These are phyloP conservation scores for Phytopythium sindhum DNA, from an alignment of 352 stramenopile genomes.

Conservation along the genomic window DNA sequence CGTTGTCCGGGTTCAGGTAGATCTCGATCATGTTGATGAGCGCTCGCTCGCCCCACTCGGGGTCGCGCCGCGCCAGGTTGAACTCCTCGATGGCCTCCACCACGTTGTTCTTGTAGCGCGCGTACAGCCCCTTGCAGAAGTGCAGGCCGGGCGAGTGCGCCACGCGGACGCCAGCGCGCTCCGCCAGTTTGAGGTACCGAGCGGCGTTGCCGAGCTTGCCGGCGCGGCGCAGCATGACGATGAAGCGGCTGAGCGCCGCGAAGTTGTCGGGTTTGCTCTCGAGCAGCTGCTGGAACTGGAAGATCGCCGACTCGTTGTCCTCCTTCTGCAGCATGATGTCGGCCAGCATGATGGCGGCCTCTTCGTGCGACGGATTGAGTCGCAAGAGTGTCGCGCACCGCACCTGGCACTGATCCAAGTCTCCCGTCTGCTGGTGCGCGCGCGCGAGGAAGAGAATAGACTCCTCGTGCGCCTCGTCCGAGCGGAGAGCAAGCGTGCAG, in stretches of 20 bases:
- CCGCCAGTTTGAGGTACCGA: slow-evolving; percentile 82
- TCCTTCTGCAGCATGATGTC: slow-evolving; percentile 89
- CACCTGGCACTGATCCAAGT: slow-evolving; percentile 85
- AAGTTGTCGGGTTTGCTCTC: slow-evolving; percentile 90
- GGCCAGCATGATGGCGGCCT: slow-evolving; percentile 88
- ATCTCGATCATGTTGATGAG: slow-evolving; percentile 94
- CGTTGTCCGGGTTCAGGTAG: slow-evolving; percentile 92
- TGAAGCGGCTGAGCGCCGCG: slow-evolving; percentile 81
- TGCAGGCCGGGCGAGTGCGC: slow-evolving; percentile 82
- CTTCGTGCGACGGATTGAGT: slow-evolving; percentile 78
- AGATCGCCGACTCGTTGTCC: slow-evolving; percentile 85
- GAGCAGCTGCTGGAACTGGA: slow-evolving; percentile 89
- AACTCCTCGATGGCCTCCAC: slow-evolving; percentile 89
- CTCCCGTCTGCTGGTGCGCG: slow-evolving; percentile 59
- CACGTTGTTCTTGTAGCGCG: slow-evolving; percentile 89
- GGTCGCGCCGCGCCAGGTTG: slow-evolving; percentile 86
- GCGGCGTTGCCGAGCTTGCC: slow-evolving; percentile 74
- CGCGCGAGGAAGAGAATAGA: slow-evolving; percentile 85
- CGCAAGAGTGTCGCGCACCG: slow-evolving; percentile 82
- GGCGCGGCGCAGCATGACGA: slow-evolving; percentile 81
- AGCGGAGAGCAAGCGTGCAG: slow-evolving; percentile 68
- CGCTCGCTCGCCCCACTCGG: slow-evolving; percentile 84
- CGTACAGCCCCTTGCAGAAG: slow-evolving; percentile 90
- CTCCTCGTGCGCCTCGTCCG: slow-evolving; percentile 75
- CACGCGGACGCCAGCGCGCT: slow-evolving; percentile 58